A percentile compares a stretch with the other conserved stretches of the same genome.
These are phyloP conservation scores for Pholiota microspora DNA, from an alignment of 768 basidiomycete species.

Conservation along the genomic window DNA sequence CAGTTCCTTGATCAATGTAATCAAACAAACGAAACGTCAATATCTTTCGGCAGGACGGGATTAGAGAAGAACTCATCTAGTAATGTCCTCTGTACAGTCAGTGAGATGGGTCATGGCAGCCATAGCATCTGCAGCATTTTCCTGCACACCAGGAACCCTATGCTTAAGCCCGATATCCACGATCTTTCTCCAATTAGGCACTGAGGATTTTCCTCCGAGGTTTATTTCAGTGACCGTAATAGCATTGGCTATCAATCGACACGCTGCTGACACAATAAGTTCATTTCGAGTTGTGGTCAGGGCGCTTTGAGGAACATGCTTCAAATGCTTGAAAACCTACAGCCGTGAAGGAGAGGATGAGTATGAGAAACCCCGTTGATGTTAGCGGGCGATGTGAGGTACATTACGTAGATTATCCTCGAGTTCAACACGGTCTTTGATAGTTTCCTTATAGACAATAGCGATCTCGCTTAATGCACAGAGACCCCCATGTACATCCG, in stretches of 20 bases:
- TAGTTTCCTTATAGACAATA: conserved; percentile 44
- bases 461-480: conserved; percentile 73
- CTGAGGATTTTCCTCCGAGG: conserved; percentile 35
- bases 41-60: conserved; percentile 9
- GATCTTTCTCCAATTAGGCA: conserved; percentile 65
- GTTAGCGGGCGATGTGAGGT: conserved; percentile 7
- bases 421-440: conserved; percentile 25
- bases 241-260: conserved; percentile 63
- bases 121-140: conserved; percentile 72
- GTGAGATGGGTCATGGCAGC: conserved; percentile 64
- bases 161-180: conserved; percentile 75
- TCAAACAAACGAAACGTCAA: conserved; percentile 12
- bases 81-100: conserved; percentile 61
- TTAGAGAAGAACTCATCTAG: conserved; percentile 62
- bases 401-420: conserved; percentile 48
- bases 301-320: conserved; percentile 52
- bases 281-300: conserved; percentile 69
- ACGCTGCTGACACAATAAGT: conserved; percentile 68
- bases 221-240: conserved; percentile 57
- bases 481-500: conserved; percentile 82
- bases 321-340: conserved; percentile 68
- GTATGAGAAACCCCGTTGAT: background rate
- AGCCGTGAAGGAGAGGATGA: background rate
- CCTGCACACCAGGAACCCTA: conserved; percentile 61
- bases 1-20: conserved; percentile 66